phyloP scores from a whole-genome alignment of 106 monocot species.

The Phalaenopsis equestris region DNA sequence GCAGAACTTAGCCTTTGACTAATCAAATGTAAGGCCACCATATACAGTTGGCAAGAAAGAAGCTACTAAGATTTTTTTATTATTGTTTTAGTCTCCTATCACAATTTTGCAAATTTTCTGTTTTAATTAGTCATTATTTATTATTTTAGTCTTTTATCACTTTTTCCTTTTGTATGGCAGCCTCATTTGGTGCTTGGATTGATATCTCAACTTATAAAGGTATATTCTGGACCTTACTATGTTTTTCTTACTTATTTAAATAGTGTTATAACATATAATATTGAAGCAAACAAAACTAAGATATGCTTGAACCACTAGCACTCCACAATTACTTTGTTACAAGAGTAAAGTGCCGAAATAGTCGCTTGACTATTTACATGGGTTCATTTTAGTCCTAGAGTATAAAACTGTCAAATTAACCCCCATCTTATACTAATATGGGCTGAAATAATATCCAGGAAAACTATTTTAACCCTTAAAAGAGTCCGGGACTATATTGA shows the following conservation, averaged over 20 bases:
- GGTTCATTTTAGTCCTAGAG: too few species aligned
- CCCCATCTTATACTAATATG: too few species aligned
- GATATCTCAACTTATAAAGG: slow-evolving; percentile 99
- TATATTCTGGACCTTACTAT: slow-evolving; percentile 11
- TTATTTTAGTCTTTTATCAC: neutral
- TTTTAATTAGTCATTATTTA: neutral
- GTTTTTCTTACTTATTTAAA: neutral
- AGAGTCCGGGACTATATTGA: too few species aligned
- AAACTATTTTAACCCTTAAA: too few species aligned
- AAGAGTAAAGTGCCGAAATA: neutral
- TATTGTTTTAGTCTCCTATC: neutral
- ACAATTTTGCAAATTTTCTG: neutral
- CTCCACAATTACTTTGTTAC: neutral
- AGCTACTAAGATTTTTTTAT: neutral
- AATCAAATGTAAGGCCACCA: neutral
- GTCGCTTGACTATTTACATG: too few species aligned
- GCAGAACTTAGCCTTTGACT: neutral
- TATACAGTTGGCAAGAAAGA: neutral
- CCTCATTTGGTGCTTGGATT: slow-evolving; percentile 92
- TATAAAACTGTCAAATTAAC: too few species aligned
- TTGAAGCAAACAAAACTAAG: slow-evolving; percentile 1
- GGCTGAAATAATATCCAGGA: too few species aligned
- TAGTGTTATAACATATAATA: neutral
- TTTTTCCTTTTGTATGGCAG: slow-evolving; percentile 33
- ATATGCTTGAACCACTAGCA: neutral